Conservation (phyloP, 176 grass and related monocot genomes). For the Aegilops bicornis region DNA sequence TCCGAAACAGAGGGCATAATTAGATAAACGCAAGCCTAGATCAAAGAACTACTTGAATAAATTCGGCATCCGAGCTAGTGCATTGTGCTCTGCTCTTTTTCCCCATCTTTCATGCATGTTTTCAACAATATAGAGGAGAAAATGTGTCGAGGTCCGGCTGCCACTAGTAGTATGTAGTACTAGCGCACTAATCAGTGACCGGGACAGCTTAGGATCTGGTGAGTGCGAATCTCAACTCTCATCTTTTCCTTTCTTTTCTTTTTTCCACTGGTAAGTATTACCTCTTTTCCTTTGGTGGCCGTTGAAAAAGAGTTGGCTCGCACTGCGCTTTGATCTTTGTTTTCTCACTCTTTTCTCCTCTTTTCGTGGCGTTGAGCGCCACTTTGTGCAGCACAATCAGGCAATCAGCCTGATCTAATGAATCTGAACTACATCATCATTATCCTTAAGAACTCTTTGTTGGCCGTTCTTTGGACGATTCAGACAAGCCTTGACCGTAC, state of each 20-base stretch:
- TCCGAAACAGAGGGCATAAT: neutral
- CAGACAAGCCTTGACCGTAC: neutral
- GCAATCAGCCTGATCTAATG: neutral
- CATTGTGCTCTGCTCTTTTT: neutral
- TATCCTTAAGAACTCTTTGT: too few relatives aligned
- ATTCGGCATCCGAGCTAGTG: neutral
- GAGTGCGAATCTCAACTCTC: neutral
- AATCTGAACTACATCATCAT: neutral
- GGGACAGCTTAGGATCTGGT: neutral
- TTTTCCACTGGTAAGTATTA: too few relatives aligned
- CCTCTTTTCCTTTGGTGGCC: neutral
- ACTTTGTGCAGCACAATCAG: neutral
- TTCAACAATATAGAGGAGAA: neutral
- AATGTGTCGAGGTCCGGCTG: neutral
- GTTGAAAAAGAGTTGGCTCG: constrained; percentile 53
- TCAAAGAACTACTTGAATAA: neutral
- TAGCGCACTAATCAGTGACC: neutral
- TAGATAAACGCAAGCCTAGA: neutral
- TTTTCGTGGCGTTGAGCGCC: neutral
- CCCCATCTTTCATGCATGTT: neutral
- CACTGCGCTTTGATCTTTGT: neutral
- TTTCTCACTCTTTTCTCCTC: neutral
- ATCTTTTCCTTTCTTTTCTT: too few relatives aligned
- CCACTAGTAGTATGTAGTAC: too few relatives aligned
- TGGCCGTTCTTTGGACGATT: neutral